Conservation (phyloP, 1,139 yeast species). For the Saccharomyces hybrid region DNA sequence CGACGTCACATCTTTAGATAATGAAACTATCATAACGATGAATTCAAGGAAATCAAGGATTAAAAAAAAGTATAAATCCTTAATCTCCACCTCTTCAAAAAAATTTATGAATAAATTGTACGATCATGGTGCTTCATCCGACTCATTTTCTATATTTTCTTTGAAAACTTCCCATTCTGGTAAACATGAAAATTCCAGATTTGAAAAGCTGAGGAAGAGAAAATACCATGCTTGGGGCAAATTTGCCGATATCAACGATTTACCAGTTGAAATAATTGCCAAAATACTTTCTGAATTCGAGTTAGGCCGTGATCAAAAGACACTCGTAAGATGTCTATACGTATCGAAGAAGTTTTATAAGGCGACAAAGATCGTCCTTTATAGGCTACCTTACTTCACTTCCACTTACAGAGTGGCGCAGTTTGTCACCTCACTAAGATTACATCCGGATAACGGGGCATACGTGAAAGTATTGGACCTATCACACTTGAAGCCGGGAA, state of each 20-base stretch:
- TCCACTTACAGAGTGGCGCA: slow-evolving; percentile 75
- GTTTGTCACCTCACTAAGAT: slow-evolving; percentile 56
- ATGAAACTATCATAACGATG: slow-evolving; percentile 9
- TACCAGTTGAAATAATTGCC: slow-evolving; percentile 28
- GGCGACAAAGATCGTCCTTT: slow-evolving; percentile 49
- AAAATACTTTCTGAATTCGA: slow-evolving; percentile 16
- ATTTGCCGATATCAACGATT: slow-evolving; percentile 16
- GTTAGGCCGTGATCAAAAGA: slow-evolving; percentile 27
- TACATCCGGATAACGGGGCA: slow-evolving; percentile 47
- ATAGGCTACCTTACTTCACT: slow-evolving; percentile 46
- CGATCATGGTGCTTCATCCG: slow-evolving; percentile 15
- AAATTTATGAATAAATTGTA: slow-evolving; percentile 19
- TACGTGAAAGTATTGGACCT: slow-evolving; percentile 52
- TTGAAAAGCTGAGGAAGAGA: slow-evolving; percentile 15
- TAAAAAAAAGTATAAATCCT: slow-evolving; percentile 22
- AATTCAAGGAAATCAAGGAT: slow-evolving; percentile 15
- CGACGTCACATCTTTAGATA: slow-evolving; percentile 4
- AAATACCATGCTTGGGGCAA: not conserved
- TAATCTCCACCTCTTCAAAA: slow-evolving; percentile 22
- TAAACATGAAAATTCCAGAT: slow-evolving; percentile 17
- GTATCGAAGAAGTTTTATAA: slow-evolving; percentile 45
- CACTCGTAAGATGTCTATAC: slow-evolving; percentile 39
- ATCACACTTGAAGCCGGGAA: slow-evolving; percentile 45
- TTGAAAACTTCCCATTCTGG: slow-evolving; percentile 19
- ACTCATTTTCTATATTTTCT: slow-evolving; percentile 21